phyloP scores from a whole-genome alignment of 345 rosid species.

The Erucastrum elatum region DNA sequence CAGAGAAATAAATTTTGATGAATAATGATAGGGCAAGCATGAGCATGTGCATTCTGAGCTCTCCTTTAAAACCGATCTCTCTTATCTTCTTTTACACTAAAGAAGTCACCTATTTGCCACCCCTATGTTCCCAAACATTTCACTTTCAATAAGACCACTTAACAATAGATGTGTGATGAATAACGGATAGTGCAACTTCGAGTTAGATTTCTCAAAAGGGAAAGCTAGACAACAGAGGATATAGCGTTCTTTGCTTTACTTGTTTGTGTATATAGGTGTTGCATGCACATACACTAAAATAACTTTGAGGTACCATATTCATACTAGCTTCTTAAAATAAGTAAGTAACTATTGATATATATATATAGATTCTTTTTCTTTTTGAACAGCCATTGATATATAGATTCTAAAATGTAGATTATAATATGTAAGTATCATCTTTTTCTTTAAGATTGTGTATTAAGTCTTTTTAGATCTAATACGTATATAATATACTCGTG shows the following conservation, averaged over 20 bases:
- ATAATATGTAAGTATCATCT: too few relatives aligned
- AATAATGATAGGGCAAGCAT: constrained; percentile 20
- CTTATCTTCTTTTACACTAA: constrained; percentile 37
- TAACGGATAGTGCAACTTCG: constrained; percentile 27
- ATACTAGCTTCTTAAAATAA: neutral
- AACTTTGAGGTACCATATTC: constrained; percentile 12
- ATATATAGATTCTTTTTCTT: neutral
- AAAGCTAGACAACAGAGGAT: constrained; percentile 33
- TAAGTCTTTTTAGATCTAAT: neutral
- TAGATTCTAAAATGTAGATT: neutral
- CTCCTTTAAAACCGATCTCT: constrained; percentile 9
- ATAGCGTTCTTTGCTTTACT: constrained; percentile 20
- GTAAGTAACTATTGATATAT: neutral
- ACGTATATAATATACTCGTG: neutral
- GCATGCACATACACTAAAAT: neutral
- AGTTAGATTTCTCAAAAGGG: constrained; percentile 34
- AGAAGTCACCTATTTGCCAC: constrained; percentile 39
- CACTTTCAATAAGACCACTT: constrained; percentile 24
- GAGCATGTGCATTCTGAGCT: constrained; percentile 37
- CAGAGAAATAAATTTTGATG: constrained; percentile 26
- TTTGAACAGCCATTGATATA: neutral
- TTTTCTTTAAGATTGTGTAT: neutral
- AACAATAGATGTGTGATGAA: constrained; percentile 22
- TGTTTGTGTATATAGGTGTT: constrained; percentile 34
- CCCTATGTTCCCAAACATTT: constrained; percentile 32